A percentile compares a stretch with the other conserved stretches of the same genome.
These are phyloP conservation scores for Metschnikowia gruessii DNA, from an alignment of 805 yeast species.

Conservation along the genomic window DNA sequence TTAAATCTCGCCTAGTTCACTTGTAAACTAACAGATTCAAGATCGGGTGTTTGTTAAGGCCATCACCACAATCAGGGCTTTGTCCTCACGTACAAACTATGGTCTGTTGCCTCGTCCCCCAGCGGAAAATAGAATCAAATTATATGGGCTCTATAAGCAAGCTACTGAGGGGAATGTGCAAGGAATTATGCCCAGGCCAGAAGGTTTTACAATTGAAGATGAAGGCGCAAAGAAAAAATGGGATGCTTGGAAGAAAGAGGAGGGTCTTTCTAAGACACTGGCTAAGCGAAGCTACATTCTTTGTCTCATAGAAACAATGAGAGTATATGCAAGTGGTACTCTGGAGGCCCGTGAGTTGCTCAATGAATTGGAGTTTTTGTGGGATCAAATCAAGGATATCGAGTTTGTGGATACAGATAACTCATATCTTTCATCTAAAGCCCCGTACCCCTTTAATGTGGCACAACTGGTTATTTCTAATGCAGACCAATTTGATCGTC, in stretches of 20 bases:
- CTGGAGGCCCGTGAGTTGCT: conserved; percentile 63
- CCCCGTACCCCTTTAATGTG: conserved; percentile 10
- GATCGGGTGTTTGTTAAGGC: conserved; percentile 84
- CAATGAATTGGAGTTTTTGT: conserved; percentile 64
- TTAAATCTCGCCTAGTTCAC: neutral
- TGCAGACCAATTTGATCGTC: conserved; percentile 33
- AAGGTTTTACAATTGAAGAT: conserved; percentile 57
- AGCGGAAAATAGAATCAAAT: conserved; percentile 58
- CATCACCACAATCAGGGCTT: conserved; percentile 69
- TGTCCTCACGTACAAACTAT: conserved; percentile 61
- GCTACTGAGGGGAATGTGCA: conserved; percentile 85
- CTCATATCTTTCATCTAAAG: neutral
- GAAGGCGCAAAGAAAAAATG: conserved; percentile 70
- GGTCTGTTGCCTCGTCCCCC: conserved; percentile 76
- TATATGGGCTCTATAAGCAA: conserved; percentile 84
- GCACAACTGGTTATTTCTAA: conserved; percentile 17
- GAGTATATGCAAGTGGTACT: conserved; percentile 62
- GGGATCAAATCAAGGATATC: conserved; percentile 67
- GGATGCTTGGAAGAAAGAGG: conserved; percentile 81
- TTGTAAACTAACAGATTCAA: conserved; percentile 22
- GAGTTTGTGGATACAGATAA: conserved; percentile 34
- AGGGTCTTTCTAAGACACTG: conserved; percentile 63
- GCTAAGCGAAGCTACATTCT: conserved; percentile 73
- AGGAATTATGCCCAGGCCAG: conserved; percentile 64
- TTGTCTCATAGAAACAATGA: conserved; percentile 70